These are phyloP conservation scores for Mortierella sp. DNA, from an alignment of 371 early-diverging fungal genomes.

Conservation along the genomic window DNA sequence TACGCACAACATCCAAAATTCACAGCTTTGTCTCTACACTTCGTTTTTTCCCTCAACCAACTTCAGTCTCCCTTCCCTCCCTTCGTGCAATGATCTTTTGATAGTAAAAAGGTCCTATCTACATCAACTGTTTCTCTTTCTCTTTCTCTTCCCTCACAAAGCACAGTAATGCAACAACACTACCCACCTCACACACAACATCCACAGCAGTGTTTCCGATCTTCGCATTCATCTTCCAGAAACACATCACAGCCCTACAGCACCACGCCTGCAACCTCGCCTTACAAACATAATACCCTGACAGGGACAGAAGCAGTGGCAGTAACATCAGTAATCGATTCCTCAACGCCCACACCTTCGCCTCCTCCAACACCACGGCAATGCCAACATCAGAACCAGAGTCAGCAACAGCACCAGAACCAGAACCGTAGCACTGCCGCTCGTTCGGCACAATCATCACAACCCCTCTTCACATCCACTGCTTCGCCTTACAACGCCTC, in stretches of 20 bases:
- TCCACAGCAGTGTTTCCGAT: not conserved
- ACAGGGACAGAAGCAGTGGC: not conserved
- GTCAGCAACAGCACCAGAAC: not conserved
- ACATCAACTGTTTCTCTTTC: not conserved
- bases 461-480: slow-evolving; percentile 6
- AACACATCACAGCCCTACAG: not conserved
- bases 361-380: slow-evolving; percentile 34
- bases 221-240: not conserved
- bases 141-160: not conserved
- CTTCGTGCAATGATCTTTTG: too few relatives aligned
- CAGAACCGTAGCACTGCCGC: slow-evolving; percentile 5
- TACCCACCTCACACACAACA: not conserved
- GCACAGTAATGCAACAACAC: not conserved
- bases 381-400: slow-evolving; percentile 1
- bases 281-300: slow-evolving; percentile 5
- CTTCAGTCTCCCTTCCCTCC: too few relatives aligned
- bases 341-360: slow-evolving; percentile 20
- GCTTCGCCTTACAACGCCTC: not conserved
- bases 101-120: too few relatives aligned
- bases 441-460: not conserved
- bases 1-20: too few relatives aligned
- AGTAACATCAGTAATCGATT: not conserved
- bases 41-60: slow-evolving; percentile 2
- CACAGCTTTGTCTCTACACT: not conserved
- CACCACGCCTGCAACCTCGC: not conserved